Percentiles rank a stretch among this genome's conserved stretches.
Conservation (phyloP, 495 filamentous ascomycete genomes). For the Mytilinidion resinicola region DNA sequence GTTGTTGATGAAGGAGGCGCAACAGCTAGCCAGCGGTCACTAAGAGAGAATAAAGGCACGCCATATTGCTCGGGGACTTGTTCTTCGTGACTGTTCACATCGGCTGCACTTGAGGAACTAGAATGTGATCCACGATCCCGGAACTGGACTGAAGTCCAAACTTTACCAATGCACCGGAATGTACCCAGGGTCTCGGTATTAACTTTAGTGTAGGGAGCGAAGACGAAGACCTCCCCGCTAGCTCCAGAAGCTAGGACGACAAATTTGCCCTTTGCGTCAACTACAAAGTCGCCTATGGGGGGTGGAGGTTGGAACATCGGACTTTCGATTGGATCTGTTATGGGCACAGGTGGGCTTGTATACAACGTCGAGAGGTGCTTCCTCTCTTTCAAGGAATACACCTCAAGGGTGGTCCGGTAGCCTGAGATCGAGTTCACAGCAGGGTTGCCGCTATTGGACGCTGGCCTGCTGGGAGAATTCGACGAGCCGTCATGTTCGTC, state of each 20-base stretch:
- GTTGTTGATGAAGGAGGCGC: conserved; percentile 69
- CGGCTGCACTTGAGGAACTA: conserved; percentile 50
- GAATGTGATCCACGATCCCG: conserved; percentile 44
- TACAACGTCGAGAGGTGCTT: conserved; percentile 63
- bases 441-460: conserved; percentile 17
- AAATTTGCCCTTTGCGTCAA: conserved; percentile 61
- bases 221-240: conserved; percentile 83
- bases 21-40: conserved; percentile 76
- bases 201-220: conserved; percentile 31
- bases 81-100: conserved; percentile 45
- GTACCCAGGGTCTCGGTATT: conserved; percentile 29
- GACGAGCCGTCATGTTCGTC: conserved; percentile 13
- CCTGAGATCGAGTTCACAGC: conserved; percentile 42
- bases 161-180: conserved; percentile 69
- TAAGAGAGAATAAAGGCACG: conserved; percentile 67
- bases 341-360: conserved; percentile 45
- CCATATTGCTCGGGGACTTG: conserved; percentile 39
- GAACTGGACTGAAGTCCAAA: conserved; percentile 75
- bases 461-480: conserved; percentile 23
- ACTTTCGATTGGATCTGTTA: conserved; percentile 45
- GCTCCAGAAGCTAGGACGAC: conserved; percentile 68
- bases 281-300: conserved; percentile 62
- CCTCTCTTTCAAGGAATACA: conserved; percentile 70
- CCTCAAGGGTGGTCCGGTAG: conserved; percentile 80
- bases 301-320: conserved; percentile 52